phyloP scores from a whole-genome alignment of 1,139 yeast species.

The Suhomyces kunorum region DNA sequence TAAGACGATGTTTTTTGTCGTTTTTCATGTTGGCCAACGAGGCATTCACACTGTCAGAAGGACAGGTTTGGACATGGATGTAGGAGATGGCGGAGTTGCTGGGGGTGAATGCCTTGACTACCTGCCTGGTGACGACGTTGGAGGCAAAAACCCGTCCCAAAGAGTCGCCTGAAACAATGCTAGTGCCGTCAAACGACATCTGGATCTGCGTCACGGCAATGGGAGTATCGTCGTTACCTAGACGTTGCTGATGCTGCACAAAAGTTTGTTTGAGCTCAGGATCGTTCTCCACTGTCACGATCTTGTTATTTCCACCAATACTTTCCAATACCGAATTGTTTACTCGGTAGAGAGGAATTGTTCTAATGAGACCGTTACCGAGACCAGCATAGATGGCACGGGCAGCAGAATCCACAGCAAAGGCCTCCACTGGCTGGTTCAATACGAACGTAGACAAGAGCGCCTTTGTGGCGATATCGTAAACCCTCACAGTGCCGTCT shows the following conservation, averaged over 20 bases:
- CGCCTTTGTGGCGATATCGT: conserved; percentile 46
- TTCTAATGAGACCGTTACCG: conserved; percentile 59
- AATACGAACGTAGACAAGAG: conserved; percentile 72
- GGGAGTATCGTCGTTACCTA: conserved; percentile 13
- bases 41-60: conserved; percentile 15
- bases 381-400: conserved; percentile 75
- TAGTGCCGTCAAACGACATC: conserved; percentile 76
- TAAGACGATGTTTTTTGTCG: conserved; percentile 44
- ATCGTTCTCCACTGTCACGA: conserved; percentile 54
- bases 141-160: conserved; percentile 66
- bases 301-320: conserved; percentile 56
- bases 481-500: conserved; percentile 75
- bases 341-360: conserved; percentile 56
- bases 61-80: conserved; percentile 21
- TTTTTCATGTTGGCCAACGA: conserved; percentile 16
- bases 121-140: conserved; percentile 79
- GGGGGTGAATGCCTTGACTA: conserved; percentile 62
- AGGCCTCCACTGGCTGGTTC: conserved; percentile 54
- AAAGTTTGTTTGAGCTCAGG: conserved; percentile 53
- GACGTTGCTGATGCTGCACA: conserved; percentile 53
- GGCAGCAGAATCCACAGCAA: conserved; percentile 81
- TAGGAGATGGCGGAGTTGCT: conserved; percentile 43
- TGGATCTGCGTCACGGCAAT: conserved; percentile 50
- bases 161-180: conserved; percentile 71
- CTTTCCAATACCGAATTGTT: conserved; percentile 50